phyloP scores from a whole-genome alignment of 768 basidiomycete species.

The Paxillus involutus region DNA sequence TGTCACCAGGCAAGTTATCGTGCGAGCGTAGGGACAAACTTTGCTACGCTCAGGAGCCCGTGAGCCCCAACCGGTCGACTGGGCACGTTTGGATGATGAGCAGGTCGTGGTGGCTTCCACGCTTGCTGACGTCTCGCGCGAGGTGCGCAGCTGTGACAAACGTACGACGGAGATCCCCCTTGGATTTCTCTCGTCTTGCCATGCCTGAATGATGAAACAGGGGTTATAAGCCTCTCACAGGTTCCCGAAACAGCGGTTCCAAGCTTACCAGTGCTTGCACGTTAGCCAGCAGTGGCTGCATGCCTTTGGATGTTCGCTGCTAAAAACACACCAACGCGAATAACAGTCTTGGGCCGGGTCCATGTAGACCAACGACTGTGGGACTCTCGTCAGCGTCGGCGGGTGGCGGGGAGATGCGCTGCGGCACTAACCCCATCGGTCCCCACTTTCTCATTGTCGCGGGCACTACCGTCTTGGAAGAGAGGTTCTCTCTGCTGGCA shows the following conservation, averaged over 20 bases:
- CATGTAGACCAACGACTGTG: constrained; percentile 24
- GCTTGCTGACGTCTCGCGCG: constrained; percentile 16
- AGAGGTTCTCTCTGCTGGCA: constrained; percentile 26
- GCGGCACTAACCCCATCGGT: constrained; percentile 17
- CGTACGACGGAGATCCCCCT: constrained; percentile 31
- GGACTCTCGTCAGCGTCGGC: background rate
- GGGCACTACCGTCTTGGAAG: constrained; percentile 16
- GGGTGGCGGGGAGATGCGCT: background rate
- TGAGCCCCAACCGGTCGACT: background rate
- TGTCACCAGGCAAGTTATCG: constrained; percentile 6
- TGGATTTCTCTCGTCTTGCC: constrained; percentile 30
- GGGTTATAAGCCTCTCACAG: background rate
- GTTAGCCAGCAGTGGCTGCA: constrained; percentile 29
- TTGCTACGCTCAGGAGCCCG: constrained; percentile 7
- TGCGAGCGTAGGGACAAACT: constrained; percentile 5
- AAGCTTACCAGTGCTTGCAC: constrained; percentile 26
- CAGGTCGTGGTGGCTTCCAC: constrained; percentile 21
- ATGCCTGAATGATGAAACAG: constrained; percentile 15
- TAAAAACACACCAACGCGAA: constrained; percentile 29
- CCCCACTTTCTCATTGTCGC: constrained; percentile 16
- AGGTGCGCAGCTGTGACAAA: constrained; percentile 26
- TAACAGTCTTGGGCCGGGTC: constrained; percentile 32
- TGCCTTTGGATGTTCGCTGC: constrained; percentile 25
- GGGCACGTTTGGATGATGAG: constrained; percentile 10
- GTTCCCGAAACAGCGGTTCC: background rate